phyloP scores from a whole-genome alignment of 345 rosid species.

The Populus simonii region DNA sequence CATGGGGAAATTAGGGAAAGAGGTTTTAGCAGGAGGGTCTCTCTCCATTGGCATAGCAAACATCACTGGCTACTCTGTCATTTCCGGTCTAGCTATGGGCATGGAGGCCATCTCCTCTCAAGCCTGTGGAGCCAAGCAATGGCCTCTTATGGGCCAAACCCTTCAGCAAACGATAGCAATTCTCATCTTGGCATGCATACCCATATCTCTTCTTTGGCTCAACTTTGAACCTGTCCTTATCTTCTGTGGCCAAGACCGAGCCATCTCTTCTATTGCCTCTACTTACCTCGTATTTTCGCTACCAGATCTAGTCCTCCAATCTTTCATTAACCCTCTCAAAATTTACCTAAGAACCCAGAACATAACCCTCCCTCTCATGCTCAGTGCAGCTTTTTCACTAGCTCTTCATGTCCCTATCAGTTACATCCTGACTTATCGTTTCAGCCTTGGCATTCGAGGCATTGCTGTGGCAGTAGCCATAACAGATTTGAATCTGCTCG shows the following conservation, averaged over 20 bases:
- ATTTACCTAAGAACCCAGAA: slow-evolving; percentile 54
- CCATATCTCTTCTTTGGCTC: slow-evolving; percentile 53
- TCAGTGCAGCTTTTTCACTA: slow-evolving; percentile 45
- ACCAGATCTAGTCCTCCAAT: slow-evolving; percentile 53
- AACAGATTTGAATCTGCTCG: slow-evolving; percentile 39
- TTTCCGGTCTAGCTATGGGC: slow-evolving; percentile 54
- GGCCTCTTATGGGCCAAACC: slow-evolving; percentile 53
- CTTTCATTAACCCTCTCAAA: slow-evolving; percentile 42
- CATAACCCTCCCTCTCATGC: slow-evolving; percentile 46
- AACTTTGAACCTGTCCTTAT: slow-evolving; percentile 40
- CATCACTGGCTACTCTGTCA: slow-evolving; percentile 49
- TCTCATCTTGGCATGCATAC: slow-evolving; percentile 39
- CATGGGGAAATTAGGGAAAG: slow-evolving; percentile 55
- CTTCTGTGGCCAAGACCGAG: slow-evolving; percentile 43
- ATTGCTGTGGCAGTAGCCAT: slow-evolving; percentile 39
- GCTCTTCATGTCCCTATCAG: slow-evolving; percentile 44
- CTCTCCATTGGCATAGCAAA: slow-evolving; percentile 52
- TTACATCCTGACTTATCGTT: slow-evolving; percentile 29
- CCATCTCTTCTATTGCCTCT: slow-evolving; percentile 43
- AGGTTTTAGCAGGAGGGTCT: slow-evolving; percentile 53
- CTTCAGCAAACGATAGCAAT: slow-evolving; percentile 49
- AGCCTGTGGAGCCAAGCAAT: slow-evolving; percentile 54
- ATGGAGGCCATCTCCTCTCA: slow-evolving; percentile 61
- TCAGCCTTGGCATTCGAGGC: slow-evolving; percentile 41
- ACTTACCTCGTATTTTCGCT: slow-evolving; percentile 36